These are phyloP conservation scores for Sarocladiaceae sp. DNA, from an alignment of 2,329 filamentous ascomycete genomes.

Conservation along the genomic window DNA sequence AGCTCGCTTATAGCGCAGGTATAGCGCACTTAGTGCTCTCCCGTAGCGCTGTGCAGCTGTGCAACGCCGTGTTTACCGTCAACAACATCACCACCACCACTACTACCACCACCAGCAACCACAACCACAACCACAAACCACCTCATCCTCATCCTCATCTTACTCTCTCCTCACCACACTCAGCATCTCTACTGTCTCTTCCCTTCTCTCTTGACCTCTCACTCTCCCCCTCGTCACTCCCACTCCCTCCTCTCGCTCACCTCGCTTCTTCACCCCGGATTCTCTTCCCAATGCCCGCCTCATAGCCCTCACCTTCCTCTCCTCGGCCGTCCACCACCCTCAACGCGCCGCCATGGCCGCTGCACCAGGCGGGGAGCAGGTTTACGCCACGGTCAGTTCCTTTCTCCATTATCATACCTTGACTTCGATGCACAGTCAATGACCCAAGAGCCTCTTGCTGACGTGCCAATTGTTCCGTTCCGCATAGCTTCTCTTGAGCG, in stretches of 20 bases:
- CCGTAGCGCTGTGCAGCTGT: too few relatives aligned
- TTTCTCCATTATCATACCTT: conserved; percentile 2
- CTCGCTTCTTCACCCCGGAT: too few relatives aligned
- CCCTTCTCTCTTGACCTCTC: conserved; percentile 11
- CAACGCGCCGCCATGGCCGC: conserved; percentile 28
- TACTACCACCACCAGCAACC: not conserved
- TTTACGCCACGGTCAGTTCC: conserved; percentile 50
- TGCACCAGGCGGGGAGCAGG: conserved; percentile 38
- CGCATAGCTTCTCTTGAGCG: conserved; percentile 77
- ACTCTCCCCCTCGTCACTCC: conserved; percentile 10
- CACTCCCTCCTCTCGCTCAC: conserved; percentile 8
- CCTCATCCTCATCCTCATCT: conserved; percentile 19
- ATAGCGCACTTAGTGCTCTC: too few relatives aligned
- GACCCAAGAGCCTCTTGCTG: conserved; percentile 10
- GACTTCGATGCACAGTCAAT: not conserved
- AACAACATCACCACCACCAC: too few relatives aligned
- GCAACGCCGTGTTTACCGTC: too few relatives aligned
- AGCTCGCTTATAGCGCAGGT: too few relatives aligned
- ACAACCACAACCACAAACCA: conserved; percentile 9
- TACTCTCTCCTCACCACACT: conserved; percentile 9
- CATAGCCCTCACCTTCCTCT: conserved; percentile 1
- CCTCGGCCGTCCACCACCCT: not conserved
- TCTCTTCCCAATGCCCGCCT: conserved; percentile 4
- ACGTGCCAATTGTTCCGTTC: conserved; percentile 1
- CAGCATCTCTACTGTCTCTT: conserved; percentile 11